Conservation (phyloP, 345 rosid genomes). For the Euphorbia peplus region DNA sequence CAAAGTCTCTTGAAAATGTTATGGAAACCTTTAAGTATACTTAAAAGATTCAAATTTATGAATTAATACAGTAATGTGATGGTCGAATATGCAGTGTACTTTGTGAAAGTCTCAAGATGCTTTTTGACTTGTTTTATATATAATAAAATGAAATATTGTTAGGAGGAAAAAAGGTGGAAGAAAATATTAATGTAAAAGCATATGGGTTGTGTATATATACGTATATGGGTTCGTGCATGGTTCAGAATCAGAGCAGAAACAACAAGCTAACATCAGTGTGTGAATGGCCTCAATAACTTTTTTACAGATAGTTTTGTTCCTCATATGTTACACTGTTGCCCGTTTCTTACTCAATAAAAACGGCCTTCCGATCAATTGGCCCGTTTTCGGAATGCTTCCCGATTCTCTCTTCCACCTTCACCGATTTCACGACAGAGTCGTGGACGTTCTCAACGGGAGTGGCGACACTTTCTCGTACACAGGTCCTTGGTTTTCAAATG, state of each 20-base stretch:
- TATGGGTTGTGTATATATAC: too few species aligned
- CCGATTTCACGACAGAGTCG: constrained; percentile 8
- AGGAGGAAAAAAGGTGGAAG: too few species aligned
- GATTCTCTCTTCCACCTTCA: constrained; percentile 9
- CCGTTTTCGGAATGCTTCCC: constrained; percentile 20
- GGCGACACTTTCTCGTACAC: neutral
- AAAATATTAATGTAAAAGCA: neutral
- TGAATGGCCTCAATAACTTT: constrained; percentile 13
- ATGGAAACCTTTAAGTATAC: too few species aligned
- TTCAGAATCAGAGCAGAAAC: neutral
- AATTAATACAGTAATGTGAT: too few species aligned
- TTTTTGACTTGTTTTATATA: too few species aligned
- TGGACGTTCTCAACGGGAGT: neutral
- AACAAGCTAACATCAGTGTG: too few species aligned
- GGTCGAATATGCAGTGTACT: too few species aligned
- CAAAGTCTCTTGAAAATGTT: too few species aligned
- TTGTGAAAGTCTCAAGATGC: too few species aligned
- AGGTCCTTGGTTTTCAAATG: constrained; percentile 10
- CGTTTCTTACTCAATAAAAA: neutral
- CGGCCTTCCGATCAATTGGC: constrained; percentile 14
- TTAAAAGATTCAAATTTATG: too few species aligned
- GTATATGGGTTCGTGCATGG: neutral
- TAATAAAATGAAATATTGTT: too few species aligned
- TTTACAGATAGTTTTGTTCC: constrained; percentile 2
- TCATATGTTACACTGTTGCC: neutral